These are phyloP conservation scores for Phytophthora uliginosa DNA, from an alignment of 352 stramenopile species.

Conservation along the genomic window DNA sequence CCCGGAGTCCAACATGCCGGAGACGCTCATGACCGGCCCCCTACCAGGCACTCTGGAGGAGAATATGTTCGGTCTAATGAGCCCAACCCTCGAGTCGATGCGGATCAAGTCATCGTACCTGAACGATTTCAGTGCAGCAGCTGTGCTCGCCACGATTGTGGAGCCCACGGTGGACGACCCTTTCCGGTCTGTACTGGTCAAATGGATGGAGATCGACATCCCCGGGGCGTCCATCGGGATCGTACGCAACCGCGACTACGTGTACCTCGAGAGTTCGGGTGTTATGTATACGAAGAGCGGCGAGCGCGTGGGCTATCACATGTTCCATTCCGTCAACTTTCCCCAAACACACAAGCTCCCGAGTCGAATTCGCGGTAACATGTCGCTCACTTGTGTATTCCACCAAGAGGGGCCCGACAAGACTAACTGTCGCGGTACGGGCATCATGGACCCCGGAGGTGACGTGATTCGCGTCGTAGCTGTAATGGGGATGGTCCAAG, in stretches of 20 bases:
- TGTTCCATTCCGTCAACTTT: constrained; percentile 35
- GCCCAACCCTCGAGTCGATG: constrained; percentile 33
- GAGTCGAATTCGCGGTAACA: constrained; percentile 41
- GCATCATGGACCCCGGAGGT: constrained; percentile 29
- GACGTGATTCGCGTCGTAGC: constrained; percentile 30
- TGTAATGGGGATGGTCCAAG: constrained; percentile 23
- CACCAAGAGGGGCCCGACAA: constrained; percentile 27
- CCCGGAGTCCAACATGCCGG: constrained; percentile 19
- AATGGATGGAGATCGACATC: constrained; percentile 45
- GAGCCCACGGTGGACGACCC: constrained; percentile 49
- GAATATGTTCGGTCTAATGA: constrained; percentile 49
- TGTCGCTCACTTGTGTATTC: constrained; percentile 50
- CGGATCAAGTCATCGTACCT: constrained; percentile 32
- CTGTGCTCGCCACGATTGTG: constrained; percentile 49
- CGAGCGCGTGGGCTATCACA: constrained; percentile 33
- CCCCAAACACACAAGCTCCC: constrained; percentile 28
- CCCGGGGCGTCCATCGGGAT: constrained; percentile 14
- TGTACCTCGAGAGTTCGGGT: constrained; percentile 31
- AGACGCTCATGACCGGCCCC: constrained; percentile 34
- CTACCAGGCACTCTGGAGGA: constrained; percentile 43
- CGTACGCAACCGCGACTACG: constrained; percentile 33
- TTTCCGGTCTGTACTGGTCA: constrained; percentile 43
- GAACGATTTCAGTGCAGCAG: constrained; percentile 36
- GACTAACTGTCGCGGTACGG: constrained; percentile 23
- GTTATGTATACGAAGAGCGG: constrained; percentile 14